These are phyloP conservation scores for Mycena venus DNA, from an alignment of 768 basidiomycete genomes.

Conservation along the genomic window DNA sequence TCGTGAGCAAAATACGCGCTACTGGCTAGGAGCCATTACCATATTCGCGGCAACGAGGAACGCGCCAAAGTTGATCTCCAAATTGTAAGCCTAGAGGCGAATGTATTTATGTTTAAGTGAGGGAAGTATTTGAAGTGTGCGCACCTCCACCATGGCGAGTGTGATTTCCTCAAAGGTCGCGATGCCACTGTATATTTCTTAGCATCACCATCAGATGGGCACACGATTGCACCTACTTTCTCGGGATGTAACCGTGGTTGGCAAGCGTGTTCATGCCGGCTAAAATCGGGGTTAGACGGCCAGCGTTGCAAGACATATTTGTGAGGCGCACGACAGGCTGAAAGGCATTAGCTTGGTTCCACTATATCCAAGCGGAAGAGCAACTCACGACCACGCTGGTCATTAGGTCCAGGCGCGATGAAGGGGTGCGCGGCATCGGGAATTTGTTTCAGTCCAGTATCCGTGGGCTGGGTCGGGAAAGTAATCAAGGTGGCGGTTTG, in stretches of 20 bases:
- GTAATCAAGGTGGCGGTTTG: constrained; percentile 16
- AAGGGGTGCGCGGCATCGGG: constrained; percentile 28
- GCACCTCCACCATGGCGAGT: constrained; percentile 25
- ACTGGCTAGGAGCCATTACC: constrained; percentile 16
- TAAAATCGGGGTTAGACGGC: constrained; percentile 1
- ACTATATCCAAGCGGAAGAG: not conserved
- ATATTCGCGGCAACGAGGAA: constrained; percentile 27
- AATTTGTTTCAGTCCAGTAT: constrained; percentile 21
- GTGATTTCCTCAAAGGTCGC: constrained; percentile 28
- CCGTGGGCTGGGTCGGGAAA: constrained; percentile 15
- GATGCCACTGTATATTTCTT: constrained; percentile 15
- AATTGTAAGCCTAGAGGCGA: constrained; percentile 24
- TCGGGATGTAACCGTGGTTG: constrained; percentile 25
- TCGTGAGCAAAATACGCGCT: constrained; percentile 4
- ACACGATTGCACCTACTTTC: constrained; percentile 21
- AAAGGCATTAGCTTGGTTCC: not conserved
- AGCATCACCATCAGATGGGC: constrained; percentile 2
- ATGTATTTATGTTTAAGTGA: constrained; percentile 7
- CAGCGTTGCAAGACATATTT: constrained; percentile 6
- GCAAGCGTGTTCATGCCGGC: constrained; percentile 17
- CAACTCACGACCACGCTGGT: constrained; percentile 23
- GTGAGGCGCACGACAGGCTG: constrained; percentile 10
- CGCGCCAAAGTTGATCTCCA: constrained; percentile 21
- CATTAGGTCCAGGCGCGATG: constrained; percentile 28
- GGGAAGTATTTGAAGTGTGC: not conserved